A percentile compares a stretch with the other conserved stretches of the same genome.
Evolutionary conservation across 306 rosid genomes (phyloP).

Genomic region (Rosa lucieae): DNA sequence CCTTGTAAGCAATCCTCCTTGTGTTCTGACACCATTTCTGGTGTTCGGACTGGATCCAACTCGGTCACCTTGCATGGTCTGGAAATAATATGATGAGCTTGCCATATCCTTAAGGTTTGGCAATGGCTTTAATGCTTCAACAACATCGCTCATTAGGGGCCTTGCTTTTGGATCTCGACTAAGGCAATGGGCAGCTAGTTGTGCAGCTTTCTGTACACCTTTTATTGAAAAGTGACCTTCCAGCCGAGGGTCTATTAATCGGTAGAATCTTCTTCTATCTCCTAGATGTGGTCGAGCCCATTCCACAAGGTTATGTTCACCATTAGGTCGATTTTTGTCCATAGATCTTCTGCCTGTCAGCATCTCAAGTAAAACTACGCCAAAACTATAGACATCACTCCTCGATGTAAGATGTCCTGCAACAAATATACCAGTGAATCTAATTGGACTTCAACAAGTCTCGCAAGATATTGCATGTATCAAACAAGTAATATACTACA

Average conservation of each 20-base stretch:
- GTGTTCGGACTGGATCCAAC: slow-evolving; percentile 64
- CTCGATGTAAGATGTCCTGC: slow-evolving; percentile 96
- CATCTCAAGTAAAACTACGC: slow-evolving; percentile 97
- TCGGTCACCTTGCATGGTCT: slow-evolving; percentile 75
- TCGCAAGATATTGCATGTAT: background rate
- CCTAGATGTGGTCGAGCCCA: slow-evolving; percentile 99
- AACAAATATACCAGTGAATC: slow-evolving; percentile 19
- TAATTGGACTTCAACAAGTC: slow-evolving; percentile 10
- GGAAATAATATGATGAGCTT: slow-evolving; percentile 89
- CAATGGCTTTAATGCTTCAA: slow-evolving; percentile 84
- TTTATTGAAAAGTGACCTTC: slow-evolving; percentile 95
- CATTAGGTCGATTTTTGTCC: slow-evolving; percentile 94
- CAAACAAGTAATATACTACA: background rate
- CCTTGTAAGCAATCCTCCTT: slow-evolving; percentile 54
- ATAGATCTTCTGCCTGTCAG: slow-evolving; percentile 91
- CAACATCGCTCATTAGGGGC: slow-evolving; percentile 92
- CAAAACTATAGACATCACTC: slow-evolving; percentile 96
- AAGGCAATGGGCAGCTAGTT: slow-evolving; percentile 89
- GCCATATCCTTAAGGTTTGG: slow-evolving; percentile 98
- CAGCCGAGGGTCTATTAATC: slow-evolving; percentile 85
- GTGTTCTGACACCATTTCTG: slow-evolving; percentile 52
- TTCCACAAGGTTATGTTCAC: slow-evolving; percentile 94
- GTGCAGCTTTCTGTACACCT: slow-evolving; percentile 90
- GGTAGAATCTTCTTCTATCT: slow-evolving; percentile 83
- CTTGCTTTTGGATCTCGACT: slow-evolving; percentile 88